Evolutionary conservation across 345 rosid species (phyloP).

Genomic region (Linum usitatissimum): DNA sequence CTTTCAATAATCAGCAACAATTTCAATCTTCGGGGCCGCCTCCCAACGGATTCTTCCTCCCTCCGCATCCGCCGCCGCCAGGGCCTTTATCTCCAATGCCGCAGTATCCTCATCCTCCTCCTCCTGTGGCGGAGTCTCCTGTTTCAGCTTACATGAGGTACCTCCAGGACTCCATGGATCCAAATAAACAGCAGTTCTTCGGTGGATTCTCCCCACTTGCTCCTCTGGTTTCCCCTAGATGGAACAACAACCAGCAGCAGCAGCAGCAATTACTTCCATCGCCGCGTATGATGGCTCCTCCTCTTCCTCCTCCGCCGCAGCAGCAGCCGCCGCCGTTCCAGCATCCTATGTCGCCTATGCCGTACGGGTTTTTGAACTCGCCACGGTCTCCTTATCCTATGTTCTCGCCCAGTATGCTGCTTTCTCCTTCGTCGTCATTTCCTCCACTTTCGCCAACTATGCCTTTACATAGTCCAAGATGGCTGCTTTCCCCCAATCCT

Average conservation of each 20-base stretch:
- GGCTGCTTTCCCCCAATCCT: conserved; percentile 49
- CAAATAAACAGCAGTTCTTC: conserved; percentile 30
- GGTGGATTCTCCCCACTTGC: conserved; percentile 60
- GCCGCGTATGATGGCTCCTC: neutral
- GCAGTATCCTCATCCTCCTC: conserved; percentile 32
- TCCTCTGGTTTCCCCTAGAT: conserved; percentile 54
- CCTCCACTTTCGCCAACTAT: neutral
- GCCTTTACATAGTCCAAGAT: neutral
- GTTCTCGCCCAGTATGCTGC: neutral
- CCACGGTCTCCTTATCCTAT: conserved; percentile 48
- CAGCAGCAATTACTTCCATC: conserved; percentile 14
- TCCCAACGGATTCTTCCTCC: conserved; percentile 21
- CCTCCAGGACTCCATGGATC: conserved; percentile 52
- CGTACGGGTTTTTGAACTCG: conserved; percentile 73
- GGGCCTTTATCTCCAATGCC: conserved; percentile 57
- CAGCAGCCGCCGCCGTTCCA: conserved; percentile 27
- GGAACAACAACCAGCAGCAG: conserved; percentile 25
- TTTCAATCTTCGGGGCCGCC: neutral
- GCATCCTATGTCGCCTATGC: conserved; percentile 31
- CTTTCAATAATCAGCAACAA: neutral
- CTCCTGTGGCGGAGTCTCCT: conserved; percentile 61
- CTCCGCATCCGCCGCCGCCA: conserved; percentile 26
- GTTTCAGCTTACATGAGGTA: conserved; percentile 69
- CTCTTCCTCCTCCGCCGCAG: neutral
- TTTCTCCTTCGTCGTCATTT: neutral